phyloP scores from a whole-genome alignment of 257 asterid genomes.

The Mitragyna speciosa region DNA sequence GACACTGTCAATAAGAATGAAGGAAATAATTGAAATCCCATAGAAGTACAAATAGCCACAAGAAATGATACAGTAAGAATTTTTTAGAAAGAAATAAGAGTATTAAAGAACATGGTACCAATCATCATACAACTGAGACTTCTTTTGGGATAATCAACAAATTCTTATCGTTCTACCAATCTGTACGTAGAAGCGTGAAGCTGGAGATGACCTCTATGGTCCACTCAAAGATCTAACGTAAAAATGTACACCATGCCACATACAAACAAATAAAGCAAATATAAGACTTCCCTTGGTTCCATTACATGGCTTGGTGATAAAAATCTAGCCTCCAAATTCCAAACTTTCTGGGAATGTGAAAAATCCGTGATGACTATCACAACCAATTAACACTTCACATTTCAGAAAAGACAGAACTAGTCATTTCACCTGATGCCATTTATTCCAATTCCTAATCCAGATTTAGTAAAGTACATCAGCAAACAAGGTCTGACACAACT shows the following conservation, averaged over 20 bases:
- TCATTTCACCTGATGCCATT: background rate
- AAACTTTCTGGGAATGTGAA: background rate
- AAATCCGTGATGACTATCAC: background rate
- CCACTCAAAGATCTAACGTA: background rate
- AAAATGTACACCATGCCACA: background rate
- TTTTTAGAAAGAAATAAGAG: background rate
- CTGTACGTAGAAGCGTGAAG: background rate
- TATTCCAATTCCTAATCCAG: background rate
- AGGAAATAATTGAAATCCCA: background rate
- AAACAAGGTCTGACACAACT: background rate
- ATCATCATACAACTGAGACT: background rate
- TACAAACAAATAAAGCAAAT: background rate
- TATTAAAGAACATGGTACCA: background rate
- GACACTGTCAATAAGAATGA: constrained; percentile 64
- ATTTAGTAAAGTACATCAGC: background rate
- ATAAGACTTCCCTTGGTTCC: background rate
- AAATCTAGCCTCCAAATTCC: background rate
- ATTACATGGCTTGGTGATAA: background rate
- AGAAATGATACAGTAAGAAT: background rate
- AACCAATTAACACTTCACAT: background rate
- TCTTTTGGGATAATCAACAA: background rate
- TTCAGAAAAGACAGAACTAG: background rate
- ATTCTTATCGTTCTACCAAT: background rate
- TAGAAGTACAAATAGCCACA: background rate
- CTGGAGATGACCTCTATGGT: background rate